Evolutionary conservation across 2,329 filamentous ascomycete genomes (phyloP).

Genomic region (Plectosphaerella sp.): DNA sequence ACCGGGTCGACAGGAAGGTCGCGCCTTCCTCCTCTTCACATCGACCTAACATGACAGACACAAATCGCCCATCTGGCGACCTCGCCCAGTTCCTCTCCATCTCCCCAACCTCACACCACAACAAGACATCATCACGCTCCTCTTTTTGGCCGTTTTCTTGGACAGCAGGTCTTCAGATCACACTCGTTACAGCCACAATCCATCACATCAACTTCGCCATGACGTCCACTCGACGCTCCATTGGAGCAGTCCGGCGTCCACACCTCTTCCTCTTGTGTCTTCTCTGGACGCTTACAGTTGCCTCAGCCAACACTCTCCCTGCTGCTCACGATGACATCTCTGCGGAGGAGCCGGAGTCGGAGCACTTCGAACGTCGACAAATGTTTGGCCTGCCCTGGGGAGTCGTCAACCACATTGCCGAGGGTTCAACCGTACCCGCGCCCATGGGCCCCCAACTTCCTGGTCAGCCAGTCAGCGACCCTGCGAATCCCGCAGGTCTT

Average conservation of each 20-base stretch:
- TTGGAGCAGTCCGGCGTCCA: neutral
- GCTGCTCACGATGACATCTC: neutral
- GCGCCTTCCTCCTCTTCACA: too few species aligned
- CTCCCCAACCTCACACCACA: neutral
- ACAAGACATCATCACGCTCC: too few species aligned
- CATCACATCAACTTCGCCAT: neutral
- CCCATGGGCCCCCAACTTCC: neutral
- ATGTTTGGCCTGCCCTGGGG: slow-evolving; percentile 4
- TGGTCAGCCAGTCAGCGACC: neutral
- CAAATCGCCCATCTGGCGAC: too few species aligned
- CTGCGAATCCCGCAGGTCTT: neutral
- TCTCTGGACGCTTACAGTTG: neutral
- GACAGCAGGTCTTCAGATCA: neutral
- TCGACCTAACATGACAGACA: too few species aligned
- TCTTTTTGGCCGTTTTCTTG: neutral
- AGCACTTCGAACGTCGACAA: slow-evolving; percentile 1
- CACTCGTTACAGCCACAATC: neutral
- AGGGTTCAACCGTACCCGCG: neutral
- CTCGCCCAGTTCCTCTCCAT: neutral
- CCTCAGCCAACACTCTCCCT: neutral
- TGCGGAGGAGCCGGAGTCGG: neutral
- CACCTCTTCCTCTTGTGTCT: neutral
- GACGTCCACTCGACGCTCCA: neutral
- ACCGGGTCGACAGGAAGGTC: too few species aligned
- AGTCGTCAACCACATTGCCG: slow-evolving; percentile 3